phyloP scores from a whole-genome alignment of 345 rosid species.

The Melastoma malabathricum region DNA sequence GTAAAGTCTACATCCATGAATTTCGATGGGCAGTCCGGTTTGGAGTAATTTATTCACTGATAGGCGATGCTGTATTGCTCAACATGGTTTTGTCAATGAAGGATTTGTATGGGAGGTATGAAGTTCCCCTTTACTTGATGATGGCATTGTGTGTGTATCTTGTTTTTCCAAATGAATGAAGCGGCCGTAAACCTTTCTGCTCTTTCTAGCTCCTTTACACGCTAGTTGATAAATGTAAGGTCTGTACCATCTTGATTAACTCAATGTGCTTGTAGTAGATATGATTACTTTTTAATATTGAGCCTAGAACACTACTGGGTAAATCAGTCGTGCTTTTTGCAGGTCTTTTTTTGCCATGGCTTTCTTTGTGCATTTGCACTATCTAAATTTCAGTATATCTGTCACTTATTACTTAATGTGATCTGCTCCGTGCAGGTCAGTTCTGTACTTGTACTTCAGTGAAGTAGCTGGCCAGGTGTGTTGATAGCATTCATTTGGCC shows the following conservation, averaged over 20 bases:
- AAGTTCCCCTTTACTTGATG: not conserved
- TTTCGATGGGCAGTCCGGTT: constrained; percentile 91
- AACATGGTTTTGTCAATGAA: constrained; percentile 64
- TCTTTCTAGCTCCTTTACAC: too few relatives aligned
- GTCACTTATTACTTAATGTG: too few relatives aligned
- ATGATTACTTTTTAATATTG: too few relatives aligned
- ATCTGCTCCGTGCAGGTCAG: constrained; percentile 36
- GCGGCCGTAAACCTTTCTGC: too few relatives aligned
- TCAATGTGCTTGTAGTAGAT: too few relatives aligned
- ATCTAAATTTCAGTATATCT: too few relatives aligned
- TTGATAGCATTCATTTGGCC: constrained; percentile 4
- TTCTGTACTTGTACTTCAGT: constrained; percentile 59
- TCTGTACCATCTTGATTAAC: too few relatives aligned
- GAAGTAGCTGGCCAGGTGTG: constrained; percentile 87
- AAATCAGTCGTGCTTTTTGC: too few relatives aligned
- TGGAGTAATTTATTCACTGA: constrained; percentile 60
- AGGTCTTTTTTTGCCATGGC: too few relatives aligned
- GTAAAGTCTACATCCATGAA: constrained; percentile 63
- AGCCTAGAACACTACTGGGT: too few relatives aligned
- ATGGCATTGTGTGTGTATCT: not conserved
- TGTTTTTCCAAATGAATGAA: constrained; percentile 1
- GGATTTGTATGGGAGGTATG: constrained; percentile 59
- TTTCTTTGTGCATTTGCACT: too few relatives aligned
- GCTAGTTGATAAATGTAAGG: too few relatives aligned
- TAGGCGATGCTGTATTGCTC: constrained; percentile 76